Evolutionary conservation across 768 basidiomycete genomes (phyloP), one percentile per base, ranked within the genome.

Genomic region (Kwoniella sp.): DNA sequence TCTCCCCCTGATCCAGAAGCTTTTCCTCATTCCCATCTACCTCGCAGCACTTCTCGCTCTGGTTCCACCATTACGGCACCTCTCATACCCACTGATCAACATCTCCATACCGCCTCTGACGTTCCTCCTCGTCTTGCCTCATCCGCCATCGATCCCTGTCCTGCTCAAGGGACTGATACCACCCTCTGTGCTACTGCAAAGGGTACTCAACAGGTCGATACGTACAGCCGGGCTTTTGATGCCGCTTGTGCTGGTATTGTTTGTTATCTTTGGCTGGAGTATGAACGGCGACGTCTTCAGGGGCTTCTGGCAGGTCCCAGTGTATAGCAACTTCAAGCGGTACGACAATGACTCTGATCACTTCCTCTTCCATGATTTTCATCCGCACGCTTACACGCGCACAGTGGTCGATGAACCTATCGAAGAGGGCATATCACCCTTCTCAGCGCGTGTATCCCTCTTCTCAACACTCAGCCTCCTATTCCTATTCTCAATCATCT

Each of bases 251-350:
- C 34, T 73, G 5, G 25, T 69, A 26, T 50, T 72, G 20, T 66
- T 73, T 50, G 47, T 58, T 7, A 29, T 69, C 0, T 73, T 75
- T 63, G 60, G 63, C 5, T 70, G 61, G 64, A 60, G 63, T 1
- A 69, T 75, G 69, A 73, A 73, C 58, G 74, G 74, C 20, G 74
- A 75, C 47, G 67, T 75, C 31, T 70, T 74, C 41, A 55, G 73
- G 29, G 73, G 61, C 3, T 71, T 74, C 57, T 58, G 34, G 12
- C n/a, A 22, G 25, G 3, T n/a, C 13, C 51, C 63, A 23, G 8
- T 4, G 22, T 26, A 17, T 23, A 50, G 25, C 48, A 9, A n/a
- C n/a, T n/a, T n/a, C n/a, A n/a, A n/a, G n/a, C n/a, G n/a, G n/a
- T n/a, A n/a, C n/a, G n/a, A n/a, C n/a, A n/a, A n/a, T n/a, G n/a